Base-by-base conservation (phyloP, 345 rosid genomes). In the Draba incana region DNA sequence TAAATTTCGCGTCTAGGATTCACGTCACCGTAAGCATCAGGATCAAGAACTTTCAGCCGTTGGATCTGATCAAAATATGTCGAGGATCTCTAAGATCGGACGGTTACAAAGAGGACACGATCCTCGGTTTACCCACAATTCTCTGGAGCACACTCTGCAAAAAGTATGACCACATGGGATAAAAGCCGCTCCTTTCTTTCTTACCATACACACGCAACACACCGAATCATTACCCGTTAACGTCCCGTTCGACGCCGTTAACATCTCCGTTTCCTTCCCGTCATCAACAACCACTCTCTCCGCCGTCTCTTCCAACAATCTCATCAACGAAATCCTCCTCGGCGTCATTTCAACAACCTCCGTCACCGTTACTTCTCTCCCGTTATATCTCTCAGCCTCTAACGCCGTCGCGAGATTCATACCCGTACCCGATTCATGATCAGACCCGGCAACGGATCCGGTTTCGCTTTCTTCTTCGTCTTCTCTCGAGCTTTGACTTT, bases 361-460 rank as follows among this genome's bases (percentile, higher is more conserved):
- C 46, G 49, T 50, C 25, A 38, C 71, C 4, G 6, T 45, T 24
- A 10, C 0, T 3, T 71, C 80, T 62, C 75, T 83, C 6, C 90
- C 63, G 50, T 76, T 79, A 30, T 85, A 86, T 27, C 97, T 64
- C 78, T 90, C 98, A 12, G 88, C 94, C 13, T 96, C 96, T 49
- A 93, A 76, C 16, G 98, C 97, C 30, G 93, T 76, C 15, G 98
- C 98, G 2, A 93, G 91, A 74, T 93, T 93, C 92, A 88, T 90
- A 11, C 85, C 80, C 56, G 82, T 12, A 23, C 64, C 62, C 41
- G 74, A 31, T 30, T 48, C 66, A 12, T 66, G 76, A 54, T 54
- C 77, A 53, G 81, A 31, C 8, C 6, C 46, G 14, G 31, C 12
- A 28, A 37, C 60, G 12, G 48, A 2, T 3, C 8, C 71, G 16